phyloP scores from a whole-genome alignment of 2,329 filamentous ascomycete genomes.

The Talaromyces funiculosus region DNA sequence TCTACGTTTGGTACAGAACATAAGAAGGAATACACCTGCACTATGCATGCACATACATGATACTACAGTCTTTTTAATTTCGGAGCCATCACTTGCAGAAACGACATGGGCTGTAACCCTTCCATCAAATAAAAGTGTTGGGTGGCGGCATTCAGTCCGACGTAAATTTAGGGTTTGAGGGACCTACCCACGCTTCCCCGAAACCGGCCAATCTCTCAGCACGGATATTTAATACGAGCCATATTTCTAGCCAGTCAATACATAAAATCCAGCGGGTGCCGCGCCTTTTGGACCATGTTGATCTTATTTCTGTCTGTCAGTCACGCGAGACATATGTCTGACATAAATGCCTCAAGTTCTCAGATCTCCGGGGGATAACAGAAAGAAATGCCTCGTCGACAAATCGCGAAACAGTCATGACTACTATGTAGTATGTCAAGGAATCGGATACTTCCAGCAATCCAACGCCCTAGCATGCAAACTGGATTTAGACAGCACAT shows the following conservation, averaged over 20 bases:
- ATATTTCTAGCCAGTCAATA: background rate
- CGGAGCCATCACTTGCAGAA: background rate
- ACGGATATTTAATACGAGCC: constrained; percentile 2
- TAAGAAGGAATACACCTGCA: background rate
- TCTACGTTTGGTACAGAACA: no score
- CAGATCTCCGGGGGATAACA: background rate
- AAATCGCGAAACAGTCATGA: background rate
- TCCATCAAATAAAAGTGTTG: background rate
- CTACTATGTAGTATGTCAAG: no score
- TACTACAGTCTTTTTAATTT: background rate
- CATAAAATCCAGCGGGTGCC: constrained; percentile 3
- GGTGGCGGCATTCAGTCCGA: background rate
- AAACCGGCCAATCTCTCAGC: constrained; percentile 9
- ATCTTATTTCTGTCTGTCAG: background rate
- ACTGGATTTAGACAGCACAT: background rate
- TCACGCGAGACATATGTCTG: background rate
- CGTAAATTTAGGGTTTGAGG: background rate
- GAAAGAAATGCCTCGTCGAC: background rate
- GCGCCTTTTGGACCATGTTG: constrained; percentile 1
- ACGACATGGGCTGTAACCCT: background rate
- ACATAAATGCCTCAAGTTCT: background rate
- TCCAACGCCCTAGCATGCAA: background rate
- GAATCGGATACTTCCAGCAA: background rate
- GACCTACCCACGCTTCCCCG: background rate
- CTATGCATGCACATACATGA: background rate